Base-by-base conservation (phyloP, 345 rosid species). In the Salix koriyanagi region DNA sequence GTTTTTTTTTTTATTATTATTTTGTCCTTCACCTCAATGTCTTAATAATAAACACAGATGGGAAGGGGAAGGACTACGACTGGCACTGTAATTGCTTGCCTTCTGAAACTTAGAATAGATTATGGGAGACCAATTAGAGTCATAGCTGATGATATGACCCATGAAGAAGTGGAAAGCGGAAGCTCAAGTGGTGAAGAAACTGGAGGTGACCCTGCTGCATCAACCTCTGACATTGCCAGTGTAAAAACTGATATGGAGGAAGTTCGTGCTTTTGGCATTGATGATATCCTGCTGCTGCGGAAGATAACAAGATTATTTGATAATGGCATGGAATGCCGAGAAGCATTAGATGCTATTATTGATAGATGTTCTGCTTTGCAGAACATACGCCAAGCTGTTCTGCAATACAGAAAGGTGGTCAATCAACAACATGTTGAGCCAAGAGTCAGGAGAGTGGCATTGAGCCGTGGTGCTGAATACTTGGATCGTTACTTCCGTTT, bases 51-150 rank as follows among this genome's bases (percentile, higher is more conserved):
- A 69, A 79, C 71, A 56, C 87, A 95, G 98, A 96, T 96, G 97
- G 99, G 99, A 76, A 93, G 91, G 85, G 99, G 99, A 83, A 93
- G 99, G 87, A 96, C 99, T n/a, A 96, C 99, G 28, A 91, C 98
- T 67, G 99, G 98, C 72, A 93, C 99, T 75, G 99, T 93, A 67
- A 93, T 96, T 82, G 99, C 99, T 56, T 96, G 99, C 84, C 97
- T 96, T 83, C 85, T 96, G 74, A 90, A 93, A 84, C 97, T 90
- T 75, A 88, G 98, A 62, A 88, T 96, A 15, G 93, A 91, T 80
- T 78, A 85, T 82, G 99, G 98, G 67, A 90, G 94, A 81, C 99
- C 98, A 67, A 83, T 96, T 76, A 89, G 83, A 87, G 84, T 93
- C 79, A 83, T 92, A 46, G 73, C 66, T 75, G 92, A 86, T 70